A percentile compares a stretch with the other conserved stretches of the same genome.
Evolutionary conservation across 139 green algal genomes (phyloP).

Genomic region (Auxenochlorella pyrenoidosa): DNA sequence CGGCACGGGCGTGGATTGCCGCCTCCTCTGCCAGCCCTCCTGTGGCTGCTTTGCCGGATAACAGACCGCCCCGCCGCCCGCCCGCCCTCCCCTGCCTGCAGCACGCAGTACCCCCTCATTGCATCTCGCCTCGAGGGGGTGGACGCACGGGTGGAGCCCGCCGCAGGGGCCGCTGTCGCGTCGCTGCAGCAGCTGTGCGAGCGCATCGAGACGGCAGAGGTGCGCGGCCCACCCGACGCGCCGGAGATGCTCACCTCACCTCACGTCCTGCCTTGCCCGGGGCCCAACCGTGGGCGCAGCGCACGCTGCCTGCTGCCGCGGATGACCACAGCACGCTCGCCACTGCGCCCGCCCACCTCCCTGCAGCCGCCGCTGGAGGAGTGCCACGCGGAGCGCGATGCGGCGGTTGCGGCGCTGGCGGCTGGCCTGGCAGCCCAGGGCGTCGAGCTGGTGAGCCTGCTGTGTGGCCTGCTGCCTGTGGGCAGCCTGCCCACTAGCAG

Average conservation of each 20-base stretch:
- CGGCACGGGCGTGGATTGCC: too few species aligned
- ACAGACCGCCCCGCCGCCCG: too few species aligned
- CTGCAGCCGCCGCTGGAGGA: background rate
- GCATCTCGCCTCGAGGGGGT: background rate
- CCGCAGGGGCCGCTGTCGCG: background rate
- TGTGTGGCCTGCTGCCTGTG: background rate
- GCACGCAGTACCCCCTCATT: slow-evolving; percentile 14
- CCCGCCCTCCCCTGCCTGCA: background rate
- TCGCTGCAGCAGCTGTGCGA: slow-evolving; percentile 1
- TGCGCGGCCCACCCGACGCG: background rate
- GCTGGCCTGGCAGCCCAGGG: background rate
- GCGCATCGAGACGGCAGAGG: slow-evolving; percentile 1
- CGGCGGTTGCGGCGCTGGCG: background rate
- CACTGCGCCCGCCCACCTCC: background rate
- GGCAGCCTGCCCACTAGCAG: background rate
- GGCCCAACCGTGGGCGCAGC: too few species aligned
- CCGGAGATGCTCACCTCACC: too few species aligned
- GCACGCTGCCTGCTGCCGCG: too few species aligned
- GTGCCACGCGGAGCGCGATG: background rate
- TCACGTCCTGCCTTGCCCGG: too few species aligned
- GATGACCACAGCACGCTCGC: too few species aligned
- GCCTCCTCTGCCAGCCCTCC: too few species aligned
- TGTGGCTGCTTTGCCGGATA: too few species aligned
- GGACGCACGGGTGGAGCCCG: background rate
- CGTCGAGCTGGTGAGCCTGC: background rate